Evolutionary conservation across 176 grass and related monocot genomes (phyloP).

Genomic region (Urochloa ruziziensis): DNA sequence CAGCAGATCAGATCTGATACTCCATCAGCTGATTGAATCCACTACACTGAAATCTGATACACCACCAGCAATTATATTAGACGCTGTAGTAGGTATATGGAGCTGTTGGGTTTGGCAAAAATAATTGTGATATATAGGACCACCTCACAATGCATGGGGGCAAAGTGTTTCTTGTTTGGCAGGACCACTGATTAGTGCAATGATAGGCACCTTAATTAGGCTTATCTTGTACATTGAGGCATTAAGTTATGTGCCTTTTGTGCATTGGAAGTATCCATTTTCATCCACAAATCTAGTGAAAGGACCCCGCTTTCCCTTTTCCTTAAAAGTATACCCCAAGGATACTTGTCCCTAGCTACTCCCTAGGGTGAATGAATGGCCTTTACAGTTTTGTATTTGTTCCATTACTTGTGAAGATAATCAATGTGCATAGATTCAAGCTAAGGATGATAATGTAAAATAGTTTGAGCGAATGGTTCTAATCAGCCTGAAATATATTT

Average conservation of each 20-base stretch:
- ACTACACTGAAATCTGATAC: conserved; percentile 29
- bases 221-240: conserved; percentile 34
- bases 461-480: neutral
- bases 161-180: conserved; percentile 38
- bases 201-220: conserved; percentile 29
- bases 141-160: conserved; percentile 36
- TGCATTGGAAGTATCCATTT: conserved; percentile 41
- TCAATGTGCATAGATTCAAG: neutral
- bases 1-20: conserved; percentile 42
- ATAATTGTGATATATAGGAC: conserved; percentile 32
- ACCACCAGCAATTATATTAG: conserved; percentile 34
- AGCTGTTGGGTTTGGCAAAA: conserved; percentile 32
- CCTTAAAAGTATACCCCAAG: conserved; percentile 28
- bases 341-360: conserved; percentile 26
- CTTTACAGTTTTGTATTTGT: conserved; percentile 21
- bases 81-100: conserved; percentile 28
- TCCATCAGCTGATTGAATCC: conserved; percentile 25
- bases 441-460: neutral
- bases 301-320: conserved; percentile 29
- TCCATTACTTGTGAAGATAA: neutral
- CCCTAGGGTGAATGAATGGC: neutral
- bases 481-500: neutral
- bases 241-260: conserved; percentile 25
- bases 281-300: conserved; percentile 44
- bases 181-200: conserved; percentile 41